phyloP scores from a whole-genome alignment of 257 asterid species.

The Rubia yunnanensis region DNA sequence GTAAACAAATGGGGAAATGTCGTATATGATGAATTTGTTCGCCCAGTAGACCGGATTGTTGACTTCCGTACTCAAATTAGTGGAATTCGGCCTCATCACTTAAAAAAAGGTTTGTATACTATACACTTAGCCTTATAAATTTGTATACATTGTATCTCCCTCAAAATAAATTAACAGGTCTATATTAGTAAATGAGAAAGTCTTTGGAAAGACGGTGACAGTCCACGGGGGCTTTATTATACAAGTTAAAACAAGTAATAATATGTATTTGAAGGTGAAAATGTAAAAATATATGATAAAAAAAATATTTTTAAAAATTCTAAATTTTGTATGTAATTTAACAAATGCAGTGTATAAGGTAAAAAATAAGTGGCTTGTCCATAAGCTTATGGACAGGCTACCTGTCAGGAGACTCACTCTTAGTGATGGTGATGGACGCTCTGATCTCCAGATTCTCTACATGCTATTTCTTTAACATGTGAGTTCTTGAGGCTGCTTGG shows the following conservation, averaged over 20 bases:
- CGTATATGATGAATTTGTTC: constrained; percentile 75
- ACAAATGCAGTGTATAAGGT: too few relatives aligned
- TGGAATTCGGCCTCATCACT: constrained; percentile 83
- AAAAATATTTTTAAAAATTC: too few relatives aligned
- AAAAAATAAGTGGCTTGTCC: too few relatives aligned
- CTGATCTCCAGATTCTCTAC: background rate
- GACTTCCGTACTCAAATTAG: constrained; percentile 92
- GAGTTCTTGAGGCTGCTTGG: background rate
- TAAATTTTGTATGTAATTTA: too few relatives aligned
- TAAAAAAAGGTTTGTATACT: constrained; percentile 61
- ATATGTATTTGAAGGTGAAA: too few relatives aligned
- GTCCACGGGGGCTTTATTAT: too few relatives aligned
- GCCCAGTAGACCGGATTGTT: constrained; percentile 72
- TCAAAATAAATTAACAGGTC: background rate
- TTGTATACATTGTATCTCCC: background rate
- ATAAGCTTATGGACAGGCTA: too few relatives aligned
- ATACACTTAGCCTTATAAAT: background rate
- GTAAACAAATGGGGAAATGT: constrained; percentile 90
- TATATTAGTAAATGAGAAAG: background rate
- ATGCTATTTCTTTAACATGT: background rate
- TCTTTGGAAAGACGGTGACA: too few relatives aligned
- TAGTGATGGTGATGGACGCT: background rate
- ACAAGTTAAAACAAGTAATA: too few relatives aligned
- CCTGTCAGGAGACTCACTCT: too few relatives aligned
- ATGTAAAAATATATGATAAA: too few relatives aligned